Percentiles rank a stretch among this genome's conserved stretches.
These are phyloP conservation scores for Fusarium abutilonis DNA, from an alignment of 2,329 filamentous ascomycete genomes.

Conservation along the genomic window DNA sequence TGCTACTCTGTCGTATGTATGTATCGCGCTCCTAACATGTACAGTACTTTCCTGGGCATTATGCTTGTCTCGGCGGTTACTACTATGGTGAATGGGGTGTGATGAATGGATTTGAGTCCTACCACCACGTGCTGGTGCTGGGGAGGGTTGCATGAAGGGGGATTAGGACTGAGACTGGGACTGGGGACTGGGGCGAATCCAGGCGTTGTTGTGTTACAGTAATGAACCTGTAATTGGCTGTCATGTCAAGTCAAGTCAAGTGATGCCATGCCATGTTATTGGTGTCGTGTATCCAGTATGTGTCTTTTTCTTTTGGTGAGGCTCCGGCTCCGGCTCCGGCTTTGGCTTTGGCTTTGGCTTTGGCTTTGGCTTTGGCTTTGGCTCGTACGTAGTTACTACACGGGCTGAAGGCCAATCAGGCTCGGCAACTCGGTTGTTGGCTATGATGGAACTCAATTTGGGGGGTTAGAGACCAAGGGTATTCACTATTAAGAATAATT, in stretches of 20 bases:
- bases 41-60: no score
- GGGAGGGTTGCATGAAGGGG: conserved; percentile 21
- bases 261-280: no score
- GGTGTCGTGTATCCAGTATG: no score
- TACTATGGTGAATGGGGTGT: not conserved
- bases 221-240: conserved; percentile 18
- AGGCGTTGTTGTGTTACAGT: conserved; percentile 20
- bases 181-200: conserved; percentile 1
- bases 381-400: no score
- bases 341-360: no score
- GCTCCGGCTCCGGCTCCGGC: no score
- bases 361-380: not conserved
- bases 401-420: not conserved
- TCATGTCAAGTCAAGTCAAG: no score
- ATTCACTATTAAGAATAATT: no score
- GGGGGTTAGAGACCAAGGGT: no score
- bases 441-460: no score
- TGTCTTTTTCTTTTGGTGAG: no score
- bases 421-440: not conserved
- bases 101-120: conserved; percentile 4
- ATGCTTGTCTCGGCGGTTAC: conserved; percentile 17
- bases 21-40: not conserved
- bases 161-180: not conserved
- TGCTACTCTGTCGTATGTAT: not conserved
- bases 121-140: conserved; percentile 27